Conservation (phyloP, 176 grass and related monocot species). For the Bolboschoenus planiculmis region DNA sequence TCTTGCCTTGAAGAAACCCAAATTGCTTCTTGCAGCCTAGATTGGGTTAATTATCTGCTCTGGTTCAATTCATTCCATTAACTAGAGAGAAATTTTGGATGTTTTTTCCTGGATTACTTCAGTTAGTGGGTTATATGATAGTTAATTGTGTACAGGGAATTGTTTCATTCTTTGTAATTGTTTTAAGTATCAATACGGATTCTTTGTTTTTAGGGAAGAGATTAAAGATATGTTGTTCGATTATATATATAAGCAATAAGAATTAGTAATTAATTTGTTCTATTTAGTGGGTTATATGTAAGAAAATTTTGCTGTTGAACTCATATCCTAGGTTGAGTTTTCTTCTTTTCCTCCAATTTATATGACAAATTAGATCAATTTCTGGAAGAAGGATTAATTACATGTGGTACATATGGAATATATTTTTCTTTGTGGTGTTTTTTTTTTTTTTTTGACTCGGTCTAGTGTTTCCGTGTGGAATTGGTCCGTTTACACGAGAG, state of each 20-base stretch:
- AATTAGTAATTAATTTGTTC: neutral
- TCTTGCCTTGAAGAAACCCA: conserved; percentile 86
- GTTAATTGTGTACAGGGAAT: conserved; percentile 26
- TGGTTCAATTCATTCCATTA: conserved; percentile 1
- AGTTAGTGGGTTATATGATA: neutral
- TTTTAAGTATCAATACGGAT: conserved; percentile 6
- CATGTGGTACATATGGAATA: neutral
- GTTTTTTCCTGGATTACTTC: neutral
- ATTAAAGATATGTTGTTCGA: neutral
- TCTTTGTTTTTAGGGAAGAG: neutral
- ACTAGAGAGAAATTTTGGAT: neutral
- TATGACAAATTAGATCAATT: neutral
- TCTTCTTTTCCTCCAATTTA: neutral
- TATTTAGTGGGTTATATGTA: neutral
- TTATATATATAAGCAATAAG: neutral
- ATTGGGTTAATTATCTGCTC: neutral
- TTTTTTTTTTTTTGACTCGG: neutral
- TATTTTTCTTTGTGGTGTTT: neutral
- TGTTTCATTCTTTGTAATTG: conserved; percentile 34
- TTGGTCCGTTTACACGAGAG: neutral
- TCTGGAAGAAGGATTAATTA: neutral
- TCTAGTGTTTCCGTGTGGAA: conserved; percentile 18
- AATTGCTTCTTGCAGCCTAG: conserved; percentile 56
- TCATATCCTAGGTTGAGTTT: neutral
- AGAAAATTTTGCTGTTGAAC: neutral